A percentile compares a stretch with the other conserved stretches of the same genome.
Conservation (phyloP, 2,329 filamentous ascomycete species). For the Nemania serpens region DNA sequence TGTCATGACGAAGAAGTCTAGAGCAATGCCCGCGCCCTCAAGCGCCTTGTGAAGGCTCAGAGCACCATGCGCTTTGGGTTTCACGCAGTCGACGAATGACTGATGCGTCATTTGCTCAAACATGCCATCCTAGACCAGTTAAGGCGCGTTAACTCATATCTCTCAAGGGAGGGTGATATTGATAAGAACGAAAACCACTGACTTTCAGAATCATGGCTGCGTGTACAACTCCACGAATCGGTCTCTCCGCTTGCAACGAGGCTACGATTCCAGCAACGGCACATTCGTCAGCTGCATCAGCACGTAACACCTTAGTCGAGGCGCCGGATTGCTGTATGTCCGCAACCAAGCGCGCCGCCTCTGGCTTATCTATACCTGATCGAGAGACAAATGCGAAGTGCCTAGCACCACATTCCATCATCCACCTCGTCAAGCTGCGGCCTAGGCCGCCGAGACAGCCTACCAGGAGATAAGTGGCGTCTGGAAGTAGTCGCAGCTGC, state of each 20-base stretch:
- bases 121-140: constrained; percentile 24
- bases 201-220: constrained; percentile 36
- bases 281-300: constrained; percentile 18
- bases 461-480: constrained; percentile 41
- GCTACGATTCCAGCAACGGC: constrained; percentile 7
- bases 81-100: constrained; percentile 10
- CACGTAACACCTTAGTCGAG: constrained; percentile 19
- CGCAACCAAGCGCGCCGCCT: constrained; percentile 32
- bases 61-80: constrained; percentile 29
- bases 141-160: background rate
- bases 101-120: constrained; percentile 26
- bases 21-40: constrained; percentile 6
- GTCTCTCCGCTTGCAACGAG: constrained; percentile 17
- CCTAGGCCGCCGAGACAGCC: constrained; percentile 46
- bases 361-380: constrained; percentile 34
- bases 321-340: constrained; percentile 17
- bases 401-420: constrained; percentile 42
- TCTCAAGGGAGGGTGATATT: background rate
- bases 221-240: constrained; percentile 35
- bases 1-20: constrained; percentile 37
- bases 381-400: constrained; percentile 43
- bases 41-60: constrained; percentile 23
- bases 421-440: constrained; percentile 41
- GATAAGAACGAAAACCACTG: background rate
- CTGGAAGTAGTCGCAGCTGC: constrained; percentile 16